phyloP scores from a whole-genome alignment of 257 asterid species.

The Solanum chiquidenum region DNA sequence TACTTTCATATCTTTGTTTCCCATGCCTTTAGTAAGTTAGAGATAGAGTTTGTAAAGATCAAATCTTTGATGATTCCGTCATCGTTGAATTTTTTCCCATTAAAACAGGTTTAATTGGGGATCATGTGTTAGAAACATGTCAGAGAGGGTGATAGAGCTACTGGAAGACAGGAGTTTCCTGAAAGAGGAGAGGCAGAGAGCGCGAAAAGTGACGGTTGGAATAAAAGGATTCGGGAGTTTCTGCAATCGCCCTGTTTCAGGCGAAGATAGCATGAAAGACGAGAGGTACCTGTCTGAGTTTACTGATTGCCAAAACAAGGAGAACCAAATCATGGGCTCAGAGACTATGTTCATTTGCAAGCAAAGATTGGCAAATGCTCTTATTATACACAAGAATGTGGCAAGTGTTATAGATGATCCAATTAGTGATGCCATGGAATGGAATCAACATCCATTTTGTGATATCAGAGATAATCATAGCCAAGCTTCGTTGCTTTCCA shows the following conservation, averaged over 20 bases:
- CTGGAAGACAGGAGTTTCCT: conserved; percentile 41
- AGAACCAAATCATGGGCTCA: background rate
- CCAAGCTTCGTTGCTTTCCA: conserved; percentile 2
- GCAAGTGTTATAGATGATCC: background rate
- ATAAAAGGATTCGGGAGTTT: conserved; percentile 79
- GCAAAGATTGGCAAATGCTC: background rate
- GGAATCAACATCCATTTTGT: conserved; percentile 65
- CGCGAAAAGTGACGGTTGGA: conserved; percentile 50
- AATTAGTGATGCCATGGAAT: conserved; percentile 5
- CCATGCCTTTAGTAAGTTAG: background rate
- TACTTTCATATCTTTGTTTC: background rate
- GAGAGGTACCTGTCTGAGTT: conserved; percentile 10
- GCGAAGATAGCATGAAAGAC: background rate
- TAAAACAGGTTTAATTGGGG: conserved; percentile 75
- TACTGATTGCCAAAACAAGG: background rate
- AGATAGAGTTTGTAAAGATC: background rate
- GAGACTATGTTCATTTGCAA: background rate
- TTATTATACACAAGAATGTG: background rate
- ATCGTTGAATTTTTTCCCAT: background rate
- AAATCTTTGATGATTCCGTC: background rate
- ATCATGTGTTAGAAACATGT: conserved; percentile 40
- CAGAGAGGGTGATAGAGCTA: conserved; percentile 38
- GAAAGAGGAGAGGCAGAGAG: conserved; percentile 57
- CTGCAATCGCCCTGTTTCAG: conserved; percentile 1
- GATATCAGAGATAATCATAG: conserved; percentile 26